Conservation (phyloP, 139 green algal genomes). For the Coccomyxa sp. region DNA sequence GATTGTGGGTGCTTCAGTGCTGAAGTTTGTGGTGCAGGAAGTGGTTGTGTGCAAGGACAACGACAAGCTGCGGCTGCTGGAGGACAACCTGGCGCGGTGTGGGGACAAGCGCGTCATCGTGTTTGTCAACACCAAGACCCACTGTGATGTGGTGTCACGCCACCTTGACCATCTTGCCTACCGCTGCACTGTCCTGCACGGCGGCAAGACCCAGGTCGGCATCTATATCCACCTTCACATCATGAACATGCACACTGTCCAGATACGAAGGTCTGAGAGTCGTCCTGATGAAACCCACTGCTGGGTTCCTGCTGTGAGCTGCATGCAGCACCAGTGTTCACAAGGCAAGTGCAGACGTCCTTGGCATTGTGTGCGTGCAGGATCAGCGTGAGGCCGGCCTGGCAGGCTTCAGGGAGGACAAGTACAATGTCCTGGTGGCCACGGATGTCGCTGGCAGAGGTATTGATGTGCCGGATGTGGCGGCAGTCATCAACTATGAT, state of each 20-base stretch:
- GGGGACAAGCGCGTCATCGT: slow-evolving; percentile 75
- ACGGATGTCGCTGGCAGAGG: slow-evolving; percentile 97
- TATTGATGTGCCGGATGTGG: slow-evolving; percentile 91
- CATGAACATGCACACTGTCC: neutral
- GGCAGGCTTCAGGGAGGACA: slow-evolving; percentile 82
- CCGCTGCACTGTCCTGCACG: slow-evolving; percentile 80
- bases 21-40: neutral
- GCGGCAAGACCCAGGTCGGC: slow-evolving; percentile 74
- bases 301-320: too few species aligned
- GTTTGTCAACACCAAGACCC: slow-evolving; percentile 92
- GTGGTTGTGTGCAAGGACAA: slow-evolving; percentile 69
- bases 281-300: too few species aligned
- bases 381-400: slow-evolving; percentile 81
- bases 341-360: too few species aligned
- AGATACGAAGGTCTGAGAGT: too few species aligned
- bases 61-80: slow-evolving; percentile 65
- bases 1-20: neutral
- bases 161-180: slow-evolving; percentile 68
- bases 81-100: slow-evolving; percentile 36
- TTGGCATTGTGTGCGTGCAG: slow-evolving; percentile 1
- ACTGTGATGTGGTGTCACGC: slow-evolving; percentile 82
- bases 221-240: neutral
- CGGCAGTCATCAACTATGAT: slow-evolving; percentile 97
- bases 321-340: too few species aligned
- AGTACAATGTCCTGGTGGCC: slow-evolving; percentile 92